These are phyloP conservation scores for Lachancea nothofagi DNA, from an alignment of 805 yeast genomes.

Conservation along the genomic window DNA sequence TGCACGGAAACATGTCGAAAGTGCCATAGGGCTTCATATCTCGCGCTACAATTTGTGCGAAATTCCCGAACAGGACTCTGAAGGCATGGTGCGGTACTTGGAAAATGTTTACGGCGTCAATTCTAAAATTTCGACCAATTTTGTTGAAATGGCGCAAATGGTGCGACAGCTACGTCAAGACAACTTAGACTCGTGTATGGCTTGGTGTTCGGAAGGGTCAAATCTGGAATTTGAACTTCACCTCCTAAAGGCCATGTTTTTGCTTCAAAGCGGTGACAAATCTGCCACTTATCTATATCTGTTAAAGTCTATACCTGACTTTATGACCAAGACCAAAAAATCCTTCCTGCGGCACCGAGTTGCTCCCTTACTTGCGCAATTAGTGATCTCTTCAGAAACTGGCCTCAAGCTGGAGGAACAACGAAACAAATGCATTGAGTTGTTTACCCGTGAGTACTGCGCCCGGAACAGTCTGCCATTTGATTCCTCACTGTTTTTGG, in stretches of 20 bases:
- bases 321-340: constrained; percentile 37
- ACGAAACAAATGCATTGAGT: constrained; percentile 22
- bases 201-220: constrained; percentile 40
- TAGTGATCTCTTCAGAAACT: constrained; percentile 21
- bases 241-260: constrained; percentile 18
- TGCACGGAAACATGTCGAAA: constrained; percentile 29
- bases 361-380: constrained; percentile 40
- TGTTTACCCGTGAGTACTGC: constrained; percentile 48
- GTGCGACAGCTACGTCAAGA: constrained; percentile 34
- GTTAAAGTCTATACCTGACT: constrained; percentile 24
- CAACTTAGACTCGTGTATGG: constrained; percentile 42
- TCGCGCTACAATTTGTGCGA: constrained; percentile 41
- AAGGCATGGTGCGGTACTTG: constrained; percentile 27
- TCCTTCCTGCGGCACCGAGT: constrained; percentile 34
- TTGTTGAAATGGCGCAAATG: constrained; percentile 40
- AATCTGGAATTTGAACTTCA: constrained; percentile 24
- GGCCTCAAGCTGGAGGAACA: constrained; percentile 16
- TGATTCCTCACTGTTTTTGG: constrained; percentile 48
- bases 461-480: constrained; percentile 42
- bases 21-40: constrained; percentile 43
- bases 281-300: constrained; percentile 42
- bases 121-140: constrained; percentile 31
- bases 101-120: constrained; percentile 30
- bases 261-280: constrained; percentile 16
- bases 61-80: constrained; percentile 29